Evolutionary conservation across 176 grass and related monocot species (phyloP), one percentile per base, ranked within the genome.

Genomic region (Bolboschoenus planiculmis): DNA sequence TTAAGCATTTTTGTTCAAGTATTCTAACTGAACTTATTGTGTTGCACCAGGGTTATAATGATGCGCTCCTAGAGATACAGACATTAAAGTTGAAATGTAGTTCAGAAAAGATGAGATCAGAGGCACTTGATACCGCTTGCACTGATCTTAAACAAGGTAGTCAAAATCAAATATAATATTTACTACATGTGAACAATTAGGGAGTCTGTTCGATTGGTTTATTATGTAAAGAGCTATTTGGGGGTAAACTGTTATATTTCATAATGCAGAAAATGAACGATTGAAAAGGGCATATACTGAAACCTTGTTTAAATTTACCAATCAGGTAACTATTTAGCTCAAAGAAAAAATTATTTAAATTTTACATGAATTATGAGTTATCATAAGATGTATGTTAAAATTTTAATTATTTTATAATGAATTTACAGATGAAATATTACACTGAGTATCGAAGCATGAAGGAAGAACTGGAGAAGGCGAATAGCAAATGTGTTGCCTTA

Each of bases 241-340:
- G 63, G 56, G 56, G 1, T 29, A 20, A 76, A 31, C 63, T n/a
- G 9, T 76, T 40, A 50, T 62, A 55, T 81, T 63, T 62, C 56
- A 42, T 51, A 83, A 54, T 87, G 63, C 90, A 97, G 90, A 97
- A 66, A 97, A 92, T 85, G 94, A 92, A 36, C 61, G 88, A 8
- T 83, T 97, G 77, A 90, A 85, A 85, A 92, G 63, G 29, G 48
- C 82, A 67, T 90, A 92, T 85, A 86, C 90, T 73, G 91, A 97
- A 87, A 87, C 88, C 83, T 80, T 94, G 81, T 87, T 81, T 85
- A 97, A 88, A 87, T 89, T 97, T 86, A 88, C 88, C 62, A 92
- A 94, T 83, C 88, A 97, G 91, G 94, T 94, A 58, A 11, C 6
- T 27, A 62, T 85, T 87, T 80, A 70, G 62, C 56, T 87, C 90